Evolutionary conservation across 2,329 filamentous ascomycete genomes (phyloP).

Genomic region (Colletotrichum cordylinicola): DNA sequence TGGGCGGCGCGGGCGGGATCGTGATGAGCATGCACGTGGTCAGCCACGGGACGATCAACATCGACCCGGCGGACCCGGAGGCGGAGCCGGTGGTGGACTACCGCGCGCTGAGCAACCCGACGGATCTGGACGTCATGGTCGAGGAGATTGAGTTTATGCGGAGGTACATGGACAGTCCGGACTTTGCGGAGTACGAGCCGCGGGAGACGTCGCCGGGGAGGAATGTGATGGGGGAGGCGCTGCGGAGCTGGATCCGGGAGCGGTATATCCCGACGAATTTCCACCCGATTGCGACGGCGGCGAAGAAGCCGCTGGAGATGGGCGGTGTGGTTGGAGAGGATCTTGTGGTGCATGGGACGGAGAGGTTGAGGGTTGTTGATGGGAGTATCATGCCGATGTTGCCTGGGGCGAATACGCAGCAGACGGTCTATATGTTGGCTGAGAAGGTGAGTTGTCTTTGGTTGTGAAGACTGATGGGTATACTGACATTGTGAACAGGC

Average conservation of each 20-base stretch:
- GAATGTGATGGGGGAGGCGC: slow-evolving; percentile 12
- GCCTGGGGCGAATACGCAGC: slow-evolving; percentile 26
- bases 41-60: slow-evolving; percentile 25
- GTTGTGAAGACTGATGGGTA: accelerated
- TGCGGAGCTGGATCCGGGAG: slow-evolving; percentile 13
- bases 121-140: slow-evolving; percentile 27
- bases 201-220: slow-evolving; percentile 21
- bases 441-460: slow-evolving; percentile 6
- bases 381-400: slow-evolving; percentile 26
- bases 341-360: slow-evolving; percentile 24
- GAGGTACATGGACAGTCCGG: slow-evolving; percentile 22
- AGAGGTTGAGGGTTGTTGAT: slow-evolving; percentile 21
- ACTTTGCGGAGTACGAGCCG: slow-evolving; percentile 23
- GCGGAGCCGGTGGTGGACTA: slow-evolving; percentile 28
- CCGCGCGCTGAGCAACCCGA: slow-evolving; percentile 27
- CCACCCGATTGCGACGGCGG: slow-evolving; percentile 26
- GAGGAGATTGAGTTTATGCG: slow-evolving; percentile 30
- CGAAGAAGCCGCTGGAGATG: slow-evolving; percentile 25
- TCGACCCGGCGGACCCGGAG: slow-evolving; percentile 24
- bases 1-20: slow-evolving; percentile 21
- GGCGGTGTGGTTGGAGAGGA: slow-evolving; percentile 25
- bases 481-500: background rate
- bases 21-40: slow-evolving; percentile 27
- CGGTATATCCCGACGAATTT: slow-evolving; percentile 24
- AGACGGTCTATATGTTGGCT: slow-evolving; percentile 24